Evolutionary conservation across 208 protist species (phyloP), one percentile per base, ranked within the genome.

Genomic region (Trypanosomatidae sp.): DNA sequence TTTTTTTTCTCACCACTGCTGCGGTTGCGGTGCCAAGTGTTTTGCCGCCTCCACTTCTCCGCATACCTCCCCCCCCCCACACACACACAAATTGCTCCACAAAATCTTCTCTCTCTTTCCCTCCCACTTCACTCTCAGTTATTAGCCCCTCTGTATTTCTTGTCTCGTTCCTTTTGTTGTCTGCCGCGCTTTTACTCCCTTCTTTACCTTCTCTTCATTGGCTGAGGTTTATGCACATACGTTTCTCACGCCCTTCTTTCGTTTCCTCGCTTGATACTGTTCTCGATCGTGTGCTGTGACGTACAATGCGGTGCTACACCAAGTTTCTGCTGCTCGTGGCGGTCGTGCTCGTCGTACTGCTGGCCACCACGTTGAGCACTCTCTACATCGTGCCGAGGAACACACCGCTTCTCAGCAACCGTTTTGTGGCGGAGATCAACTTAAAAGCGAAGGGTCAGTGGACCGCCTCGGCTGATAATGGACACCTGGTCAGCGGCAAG

Each of bases 401-500:
- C 41, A 41, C 6, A 0, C 80, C 80, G 8, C 46, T 86, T 22
- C 71, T 91, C 28, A 46, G 73, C 28, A 44, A 75, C 6, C 46
- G 66, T 9, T 84, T 87, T 62, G 68, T 86, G 22, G 28, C 68
- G 5, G 71, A 73, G 41, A 73, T 88, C 69, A 88, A 91, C 66
- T 15, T 53, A 1, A 80, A 85, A 62, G 76, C 77, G 44, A 81
- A 84, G 2, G 89, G 89, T 12, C 70, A 84, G 62, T 93, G 89
- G 89, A 80, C 73, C 47, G 82, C 85, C 39, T 83, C 84, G 1
- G 74, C 76, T 15, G 78, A 82, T 15, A 88, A 91, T 73, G 81
- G 83, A 58, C 65, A 76, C 59, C 58, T 81, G 17, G 72, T 89
- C 65, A 69, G 60, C 33, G 71, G 76, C 69, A 69, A 76, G 64